phyloP scores from a whole-genome alignment of 1,284 basidiomycete species.

The Flammula alnicola region DNA sequence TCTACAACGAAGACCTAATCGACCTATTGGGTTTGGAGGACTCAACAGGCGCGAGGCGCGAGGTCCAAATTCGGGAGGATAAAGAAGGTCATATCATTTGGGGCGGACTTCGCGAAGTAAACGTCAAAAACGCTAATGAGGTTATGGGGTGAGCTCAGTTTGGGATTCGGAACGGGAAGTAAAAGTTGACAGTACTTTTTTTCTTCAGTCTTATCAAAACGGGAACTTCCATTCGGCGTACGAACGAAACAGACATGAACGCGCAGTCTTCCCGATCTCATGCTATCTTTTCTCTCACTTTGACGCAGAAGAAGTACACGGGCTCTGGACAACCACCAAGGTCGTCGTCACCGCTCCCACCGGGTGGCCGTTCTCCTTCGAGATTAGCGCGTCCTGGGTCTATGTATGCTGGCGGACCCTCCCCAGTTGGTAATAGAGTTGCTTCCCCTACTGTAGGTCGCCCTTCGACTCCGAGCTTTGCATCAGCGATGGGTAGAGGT shows the following conservation, averaged over 20 bases:
- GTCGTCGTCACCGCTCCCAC: constrained; percentile 75
- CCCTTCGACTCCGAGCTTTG: constrained; percentile 77
- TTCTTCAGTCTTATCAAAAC: constrained; percentile 73
- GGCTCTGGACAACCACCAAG: constrained; percentile 71
- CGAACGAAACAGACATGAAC: constrained; percentile 99
- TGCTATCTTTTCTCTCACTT: constrained; percentile 96
- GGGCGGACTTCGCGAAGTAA: constrained; percentile 92
- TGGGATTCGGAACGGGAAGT: constrained; percentile 13
- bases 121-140: constrained; percentile 81
- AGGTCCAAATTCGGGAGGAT: constrained; percentile 96
- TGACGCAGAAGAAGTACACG: constrained; percentile 85
- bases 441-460: constrained; percentile 77
- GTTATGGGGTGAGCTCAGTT: constrained; percentile 82
- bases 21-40: constrained; percentile 83
- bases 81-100: constrained; percentile 97
- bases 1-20: constrained; percentile 98
- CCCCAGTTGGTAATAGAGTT: constrained; percentile 52
- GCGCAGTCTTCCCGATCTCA: constrained; percentile 97
- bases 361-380: constrained; percentile 74
- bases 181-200: constrained; percentile 15
- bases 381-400: constrained; percentile 79
- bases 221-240: constrained; percentile 89
- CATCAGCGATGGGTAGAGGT: constrained; percentile 69
- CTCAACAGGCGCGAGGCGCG: constrained; percentile 64
- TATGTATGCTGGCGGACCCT: constrained; percentile 51